Conservation (phyloP, 2,329 filamentous ascomycete genomes). For the Ascosphaera apis region DNA sequence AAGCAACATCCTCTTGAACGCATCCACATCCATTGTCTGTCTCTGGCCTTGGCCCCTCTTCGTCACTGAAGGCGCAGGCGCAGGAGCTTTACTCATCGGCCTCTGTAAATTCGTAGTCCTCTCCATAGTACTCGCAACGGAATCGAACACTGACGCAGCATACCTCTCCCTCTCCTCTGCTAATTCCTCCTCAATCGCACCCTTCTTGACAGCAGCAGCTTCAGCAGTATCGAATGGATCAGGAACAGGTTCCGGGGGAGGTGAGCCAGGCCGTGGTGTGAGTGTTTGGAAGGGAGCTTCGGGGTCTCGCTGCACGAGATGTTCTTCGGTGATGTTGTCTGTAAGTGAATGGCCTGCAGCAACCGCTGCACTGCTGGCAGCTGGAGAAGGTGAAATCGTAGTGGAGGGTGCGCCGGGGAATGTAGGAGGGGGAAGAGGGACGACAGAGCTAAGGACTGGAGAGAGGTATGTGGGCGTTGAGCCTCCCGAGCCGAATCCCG, state of each 20-base stretch:
- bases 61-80: not conserved
- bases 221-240: slow-evolving; percentile 17
- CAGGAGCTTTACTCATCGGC: not conserved
- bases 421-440: not conserved
- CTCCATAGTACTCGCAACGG: slow-evolving; percentile 10
- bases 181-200: slow-evolving; percentile 3
- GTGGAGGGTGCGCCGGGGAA: slow-evolving; percentile 1
- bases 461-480: not conserved
- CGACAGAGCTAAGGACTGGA: not conserved
- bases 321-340: slow-evolving; percentile 7
- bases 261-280: not conserved
- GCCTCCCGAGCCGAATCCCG: not conserved
- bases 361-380: not conserved
- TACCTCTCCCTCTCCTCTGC: slow-evolving; percentile 2
- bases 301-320: slow-evolving; percentile 8
- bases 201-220: slow-evolving; percentile 10
- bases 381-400: not conserved
- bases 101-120: slow-evolving; percentile 6
- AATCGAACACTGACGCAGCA: slow-evolving; percentile 1
- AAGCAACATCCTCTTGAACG: slow-evolving; percentile 53
- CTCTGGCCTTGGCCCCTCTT: slow-evolving; percentile 7
- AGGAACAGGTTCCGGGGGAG: not conserved
- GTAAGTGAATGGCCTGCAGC: slow-evolving; percentile 1
- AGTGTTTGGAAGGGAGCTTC: slow-evolving; percentile 8
- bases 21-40: slow-evolving; percentile 46